Evolutionary conservation across 345 rosid genomes (phyloP).

Genomic region (Cardamine resedifolia): DNA sequence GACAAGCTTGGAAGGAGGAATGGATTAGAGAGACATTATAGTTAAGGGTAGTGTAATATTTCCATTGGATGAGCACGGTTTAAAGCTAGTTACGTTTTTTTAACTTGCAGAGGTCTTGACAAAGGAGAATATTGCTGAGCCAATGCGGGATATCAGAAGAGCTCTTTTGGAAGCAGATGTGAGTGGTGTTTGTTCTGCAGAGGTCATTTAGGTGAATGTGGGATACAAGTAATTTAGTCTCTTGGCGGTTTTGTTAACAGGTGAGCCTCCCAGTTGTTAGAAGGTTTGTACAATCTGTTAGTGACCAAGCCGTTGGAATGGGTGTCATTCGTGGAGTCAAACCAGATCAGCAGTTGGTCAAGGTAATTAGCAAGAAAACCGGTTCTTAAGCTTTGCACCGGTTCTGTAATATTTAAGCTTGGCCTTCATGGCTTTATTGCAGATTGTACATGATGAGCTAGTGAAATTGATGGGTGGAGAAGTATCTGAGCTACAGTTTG

Average conservation of each 20-base stretch:
- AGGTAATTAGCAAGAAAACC: slow-evolving; percentile 44
- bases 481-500: slow-evolving; percentile 82
- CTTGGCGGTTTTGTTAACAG: slow-evolving; percentile 45
- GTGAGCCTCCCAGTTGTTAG: slow-evolving; percentile 98
- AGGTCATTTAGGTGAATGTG: neutral
- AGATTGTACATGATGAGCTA: slow-evolving; percentile 89
- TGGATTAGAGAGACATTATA: neutral
- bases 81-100: neutral
- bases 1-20: neutral
- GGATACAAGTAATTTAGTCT: neutral
- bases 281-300: slow-evolving; percentile 87
- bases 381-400: neutral
- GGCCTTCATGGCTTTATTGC: slow-evolving; percentile 19
- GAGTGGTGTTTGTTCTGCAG: slow-evolving; percentile 39
- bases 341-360: slow-evolving; percentile 96
- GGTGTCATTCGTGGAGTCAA: slow-evolving; percentile 85
- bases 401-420: neutral
- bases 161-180: slow-evolving; percentile 99
- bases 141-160: slow-evolving; percentile 97
- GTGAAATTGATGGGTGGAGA: slow-evolving; percentile 99
- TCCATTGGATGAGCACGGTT: neutral
- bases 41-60: slow-evolving; percentile 12
- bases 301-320: slow-evolving; percentile 88
- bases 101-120: slow-evolving; percentile 76
- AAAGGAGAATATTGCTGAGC: slow-evolving; percentile 89